A percentile compares a stretch with the other conserved stretches of the same genome.
These are phyloP conservation scores for Trichoderma afroharzianum DNA, from an alignment of 2,329 filamentous ascomycete species.

Conservation along the genomic window DNA sequence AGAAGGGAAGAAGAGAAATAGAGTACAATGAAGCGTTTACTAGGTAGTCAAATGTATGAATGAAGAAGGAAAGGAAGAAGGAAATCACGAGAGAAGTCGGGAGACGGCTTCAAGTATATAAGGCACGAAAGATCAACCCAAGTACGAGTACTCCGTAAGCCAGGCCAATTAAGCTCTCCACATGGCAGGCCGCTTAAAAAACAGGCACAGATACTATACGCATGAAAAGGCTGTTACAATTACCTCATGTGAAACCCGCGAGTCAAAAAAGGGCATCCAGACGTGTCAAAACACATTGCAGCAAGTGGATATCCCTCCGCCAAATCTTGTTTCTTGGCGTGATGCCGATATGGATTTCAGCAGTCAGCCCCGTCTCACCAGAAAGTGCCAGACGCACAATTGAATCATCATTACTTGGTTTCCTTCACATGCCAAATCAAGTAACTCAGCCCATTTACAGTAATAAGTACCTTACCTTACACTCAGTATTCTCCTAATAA, in stretches of 20 bases:
- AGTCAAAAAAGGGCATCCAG: neutral
- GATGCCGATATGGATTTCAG: neutral
- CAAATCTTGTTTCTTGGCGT: neutral
- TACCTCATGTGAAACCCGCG: slow-evolving; percentile 12
- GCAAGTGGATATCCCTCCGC: neutral
- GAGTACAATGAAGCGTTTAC: neutral
- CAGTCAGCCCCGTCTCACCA: neutral
- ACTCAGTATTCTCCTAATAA: neutral
- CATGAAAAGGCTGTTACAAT: neutral
- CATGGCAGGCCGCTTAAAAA: neutral
- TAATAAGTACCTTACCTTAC: neutral
- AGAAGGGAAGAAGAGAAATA: slow-evolving; percentile 13
- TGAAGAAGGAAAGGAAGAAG: neutral
- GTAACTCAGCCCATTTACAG: neutral
- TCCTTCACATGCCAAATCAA: neutral
- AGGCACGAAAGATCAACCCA: neutral
- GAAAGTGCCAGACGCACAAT: neutral
- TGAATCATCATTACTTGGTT: neutral
- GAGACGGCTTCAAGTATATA: neutral
- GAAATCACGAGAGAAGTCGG: neutral
- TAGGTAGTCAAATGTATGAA: neutral
- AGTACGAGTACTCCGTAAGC: neutral
- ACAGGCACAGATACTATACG: neutral
- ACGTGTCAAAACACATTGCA: neutral
- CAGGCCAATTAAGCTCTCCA: neutral